Percentiles rank a stretch among this genome's conserved stretches.
phyloP scores from a whole-genome alignment of 148 eudicot genomes.

The Talinum fruticosum region DNA sequence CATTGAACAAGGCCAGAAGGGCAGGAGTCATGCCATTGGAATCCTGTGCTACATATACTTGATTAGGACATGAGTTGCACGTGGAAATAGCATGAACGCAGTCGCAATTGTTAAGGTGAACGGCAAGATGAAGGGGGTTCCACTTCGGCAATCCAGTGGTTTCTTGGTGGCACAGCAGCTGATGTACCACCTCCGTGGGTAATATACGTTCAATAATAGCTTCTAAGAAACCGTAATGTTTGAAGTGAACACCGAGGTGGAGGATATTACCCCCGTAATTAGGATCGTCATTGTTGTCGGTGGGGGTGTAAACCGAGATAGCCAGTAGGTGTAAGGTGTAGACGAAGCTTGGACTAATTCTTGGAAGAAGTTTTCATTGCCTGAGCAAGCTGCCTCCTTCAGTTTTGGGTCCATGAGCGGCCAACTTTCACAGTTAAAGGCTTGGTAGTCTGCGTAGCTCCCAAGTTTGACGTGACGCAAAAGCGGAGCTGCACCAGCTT shows the following conservation, averaged over 20 bases:
- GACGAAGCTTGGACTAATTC: background rate
- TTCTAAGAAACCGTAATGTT: no score
- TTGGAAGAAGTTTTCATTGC: background rate
- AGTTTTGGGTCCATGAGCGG: background rate
- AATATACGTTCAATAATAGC: no score
- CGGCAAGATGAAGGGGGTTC: background rate
- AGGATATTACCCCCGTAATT: background rate
- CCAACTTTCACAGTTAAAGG: background rate
- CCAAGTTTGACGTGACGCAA: no score
- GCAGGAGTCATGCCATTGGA: background rate
- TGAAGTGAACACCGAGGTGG: background rate
- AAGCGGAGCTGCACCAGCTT: no score
- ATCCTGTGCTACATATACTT: background rate
- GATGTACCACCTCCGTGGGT: background rate
- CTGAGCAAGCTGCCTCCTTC: background rate
- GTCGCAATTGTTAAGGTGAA: no score
- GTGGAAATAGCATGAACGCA: no score
- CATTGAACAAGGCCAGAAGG: background rate
- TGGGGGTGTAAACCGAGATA: background rate
- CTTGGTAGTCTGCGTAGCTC: no score
- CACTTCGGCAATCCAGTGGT: background rate
- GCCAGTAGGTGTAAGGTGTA: background rate
- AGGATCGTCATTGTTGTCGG: no score
- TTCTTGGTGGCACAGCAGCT: background rate
- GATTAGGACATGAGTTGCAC: no score